Evolutionary conservation across 306 rosid species (phyloP), one percentile per base, ranked within the genome.

Genomic region (Lathyrus aphaca): DNA sequence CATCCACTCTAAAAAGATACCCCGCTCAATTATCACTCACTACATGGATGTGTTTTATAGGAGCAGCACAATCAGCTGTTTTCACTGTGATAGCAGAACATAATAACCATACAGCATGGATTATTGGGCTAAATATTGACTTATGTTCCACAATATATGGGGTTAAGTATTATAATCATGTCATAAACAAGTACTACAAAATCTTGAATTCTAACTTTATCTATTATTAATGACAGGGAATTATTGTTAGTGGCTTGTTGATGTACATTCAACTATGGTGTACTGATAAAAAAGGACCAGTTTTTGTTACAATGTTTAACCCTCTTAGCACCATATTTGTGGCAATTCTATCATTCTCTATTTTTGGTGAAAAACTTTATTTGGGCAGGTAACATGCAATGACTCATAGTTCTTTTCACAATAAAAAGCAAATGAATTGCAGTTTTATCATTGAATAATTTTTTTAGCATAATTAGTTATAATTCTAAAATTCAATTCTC

Each of bases 11-110:
- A 82, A 88, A 82, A 85, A 83, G 91, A 74, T 94, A 90, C 61
- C 97, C 92, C 0, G 98, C 98, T 0, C 97, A 82, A 76, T 32
- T 90, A 3, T 94, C 96, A 32, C 73, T 88, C 62, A 85, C 96
- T 5, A 74, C 92, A 2, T 94, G 96, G 98, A 88, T 90, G 87
- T 66, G 81, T 70, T 49, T 88, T 10, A 35, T 90, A 29, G 98
- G 97, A 68, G 97, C 84, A 51, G 96, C 77, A 61, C 98, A 94
- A 72, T 83, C 98, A 14, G 92, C 91, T 16, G 72, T 84, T 29
- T 90, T 84, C 74, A 74, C 95, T 8, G 74, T 64, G 39, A 69
- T 80, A 65, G 56, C 60, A 54, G 83, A 87, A 44, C 87, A 70
- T 15, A 44, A 29, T 48, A 87, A 77, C 62, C 66, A 27, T 74